Evolutionary conservation across 2,329 filamentous ascomycete genomes (phyloP), one percentile per base, ranked within the genome.

Genomic region (Aspergillus sp.): DNA sequence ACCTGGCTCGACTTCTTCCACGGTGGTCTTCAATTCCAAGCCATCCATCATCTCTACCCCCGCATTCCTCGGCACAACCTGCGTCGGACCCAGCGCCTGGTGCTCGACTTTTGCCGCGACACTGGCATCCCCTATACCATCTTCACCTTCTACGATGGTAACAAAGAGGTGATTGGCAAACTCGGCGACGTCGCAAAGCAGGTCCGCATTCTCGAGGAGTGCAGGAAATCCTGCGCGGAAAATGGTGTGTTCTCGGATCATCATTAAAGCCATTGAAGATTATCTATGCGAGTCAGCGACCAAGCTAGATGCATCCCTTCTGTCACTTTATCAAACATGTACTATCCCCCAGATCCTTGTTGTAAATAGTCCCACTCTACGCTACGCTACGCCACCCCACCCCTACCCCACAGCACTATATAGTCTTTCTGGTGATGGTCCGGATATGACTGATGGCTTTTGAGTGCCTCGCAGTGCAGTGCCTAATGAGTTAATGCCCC

Each of bases 1-100:
- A 82, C 84, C 11, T 96, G 92, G 92, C 82, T 96, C 11, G 92
- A 96, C 72, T 96, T 92, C 72, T 85, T 96, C 75, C 92, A 96
- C 68, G 92, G 92, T 21, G 92, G 92, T 3, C 80, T 96, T 63
- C 92, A 96, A 74, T 96, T 96, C 76, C 92, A 96, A 75, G 91
- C 89, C 7, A 88, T 96, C 54, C 92, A 96, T 71, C 92, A 96
- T 72, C 79, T 96, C 21, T 96, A 88, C 72, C 92, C 92, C 1
- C 85, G 92, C 10, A 87, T 96, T 63, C 92, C 92, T 8, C 83
- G 92, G 44, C 92, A 96, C 75, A 96, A 96, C 73, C 83, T 96
- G 54, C 87, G 92, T 50, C 80, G 80, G 59, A 84, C 89, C 3
- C 92, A 95, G 77, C 86, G 84, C 67, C 81, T 95, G 38, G 90